A percentile compares a stretch with the other conserved stretches of the same genome.
phyloP scores from a whole-genome alignment of 129 eudicot genomes.

The Escallonia herrerae region DNA sequence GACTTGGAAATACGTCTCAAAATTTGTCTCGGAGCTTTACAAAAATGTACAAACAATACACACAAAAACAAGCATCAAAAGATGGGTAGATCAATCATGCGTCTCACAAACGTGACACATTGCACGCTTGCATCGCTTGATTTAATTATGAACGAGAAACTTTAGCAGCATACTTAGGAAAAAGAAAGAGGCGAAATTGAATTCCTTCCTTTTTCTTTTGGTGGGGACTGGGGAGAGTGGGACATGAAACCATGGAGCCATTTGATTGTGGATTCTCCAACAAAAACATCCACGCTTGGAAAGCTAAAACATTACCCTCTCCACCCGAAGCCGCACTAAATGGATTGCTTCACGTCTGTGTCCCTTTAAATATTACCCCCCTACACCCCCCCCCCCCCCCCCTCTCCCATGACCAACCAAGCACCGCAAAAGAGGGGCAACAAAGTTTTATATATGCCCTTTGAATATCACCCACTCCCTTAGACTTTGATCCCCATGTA shows the following conservation, averaged over 20 bases:
- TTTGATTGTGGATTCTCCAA: slow-evolving; percentile 84
- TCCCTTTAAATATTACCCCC: slow-evolving; percentile 1
- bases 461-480: slow-evolving; percentile 22
- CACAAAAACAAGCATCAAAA: neutral
- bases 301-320: slow-evolving; percentile 36
- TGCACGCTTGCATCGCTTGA: neutral
- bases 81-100: neutral
- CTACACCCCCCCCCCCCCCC: too few relatives aligned
- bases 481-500: slow-evolving; percentile 29
- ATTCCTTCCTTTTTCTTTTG: slow-evolving; percentile 13
- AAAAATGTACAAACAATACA: neutral
- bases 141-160: neutral
- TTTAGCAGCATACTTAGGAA: neutral
- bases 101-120: neutral
- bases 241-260: slow-evolving; percentile 51
- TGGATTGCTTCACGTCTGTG: neutral
- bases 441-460: slow-evolving; percentile 1
- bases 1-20: neutral
- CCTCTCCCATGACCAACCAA: slow-evolving; percentile 11
- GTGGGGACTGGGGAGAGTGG: slow-evolving; percentile 28
- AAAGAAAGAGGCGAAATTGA: neutral
- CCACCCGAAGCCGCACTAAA: slow-evolving; percentile 10
- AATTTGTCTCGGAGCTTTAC: neutral
- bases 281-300: slow-evolving; percentile 80
- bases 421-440: slow-evolving; percentile 24